Evolutionary conservation across 805 yeast species (phyloP).

Genomic region (Myxozyma neotropica): DNA sequence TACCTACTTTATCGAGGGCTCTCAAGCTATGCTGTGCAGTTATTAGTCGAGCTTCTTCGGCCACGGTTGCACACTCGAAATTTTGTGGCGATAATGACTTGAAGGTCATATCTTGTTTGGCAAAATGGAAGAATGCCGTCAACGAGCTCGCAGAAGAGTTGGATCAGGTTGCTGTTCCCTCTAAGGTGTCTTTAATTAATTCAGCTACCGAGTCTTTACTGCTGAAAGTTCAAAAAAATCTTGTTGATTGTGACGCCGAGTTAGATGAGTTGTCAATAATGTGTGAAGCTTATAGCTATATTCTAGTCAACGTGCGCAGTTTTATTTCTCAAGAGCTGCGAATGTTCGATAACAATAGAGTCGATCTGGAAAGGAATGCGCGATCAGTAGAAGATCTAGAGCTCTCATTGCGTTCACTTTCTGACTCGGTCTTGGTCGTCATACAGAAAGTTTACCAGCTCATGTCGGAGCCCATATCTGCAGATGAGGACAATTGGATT

Average conservation of each 20-base stretch:
- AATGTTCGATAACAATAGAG: background rate
- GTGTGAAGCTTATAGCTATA: background rate
- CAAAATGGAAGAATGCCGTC: background rate
- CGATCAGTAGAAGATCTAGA: slow-evolving; percentile 43
- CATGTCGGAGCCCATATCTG: slow-evolving; percentile 40
- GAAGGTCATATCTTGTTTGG: background rate
- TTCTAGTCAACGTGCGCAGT: background rate
- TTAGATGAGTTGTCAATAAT: background rate
- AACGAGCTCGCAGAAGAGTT: background rate
- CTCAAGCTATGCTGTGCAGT: slow-evolving; percentile 5
- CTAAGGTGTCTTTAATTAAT: background rate
- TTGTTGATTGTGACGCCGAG: background rate
- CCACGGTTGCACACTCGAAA: slow-evolving; percentile 5
- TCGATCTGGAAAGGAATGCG: background rate
- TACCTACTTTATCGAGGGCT: background rate
- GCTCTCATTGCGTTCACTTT: slow-evolving; percentile 51
- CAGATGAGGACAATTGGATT: slow-evolving; percentile 73
- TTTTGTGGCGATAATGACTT: slow-evolving; percentile 1
- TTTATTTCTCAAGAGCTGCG: background rate
- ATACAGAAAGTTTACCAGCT: slow-evolving; percentile 57
- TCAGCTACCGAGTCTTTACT: background rate
- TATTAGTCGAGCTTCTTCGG: background rate
- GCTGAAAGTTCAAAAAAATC: background rate
- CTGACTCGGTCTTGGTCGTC: slow-evolving; percentile 63
- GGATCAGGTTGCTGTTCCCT: background rate